Evolutionary conservation across 129 eudicot species (phyloP), one percentile per base, ranked within the genome.

Genomic region (Tagetes patula): DNA sequence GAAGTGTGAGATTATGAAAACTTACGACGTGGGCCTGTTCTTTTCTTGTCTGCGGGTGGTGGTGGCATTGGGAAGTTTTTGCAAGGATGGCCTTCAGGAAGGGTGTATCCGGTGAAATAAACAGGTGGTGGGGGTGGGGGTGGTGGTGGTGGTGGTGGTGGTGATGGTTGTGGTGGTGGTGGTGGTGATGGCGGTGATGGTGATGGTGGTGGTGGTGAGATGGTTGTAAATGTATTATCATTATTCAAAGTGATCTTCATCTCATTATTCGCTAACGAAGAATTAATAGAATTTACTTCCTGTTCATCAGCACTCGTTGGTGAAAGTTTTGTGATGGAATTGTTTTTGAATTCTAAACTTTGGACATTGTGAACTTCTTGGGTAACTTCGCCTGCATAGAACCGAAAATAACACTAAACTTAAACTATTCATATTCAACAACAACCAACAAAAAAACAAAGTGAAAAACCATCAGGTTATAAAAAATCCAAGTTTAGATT

Each of bases 11-110:
- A 47, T 12, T 58, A 38, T 76, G 65, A 75, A 76, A 80, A 70
- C 91, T 78, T 75, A 86, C 91, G 95, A 32, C 98, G 91, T 74
- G 96, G 96, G 54, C 98, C 98, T 1, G 86, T 87, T 85, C 96
- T 83, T 83, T 86, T 94, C 55, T 82, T 86, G 86, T 94, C 98
- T 37, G 92, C 90, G 37, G 96, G 96, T 13, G 98, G 96, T 47
- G 98, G 96, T 30, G 98, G 96, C 79, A 89, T 72, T 73, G 83
- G 77, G 77, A 90, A 93, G 72, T 63, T 77, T 79, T 94, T 91
- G 75, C 98, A 94, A 41, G 96, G 96, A 80, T 94, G 87, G 70
- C 87, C 97, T 31, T 87, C 96, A 62, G 91, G 97, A 76, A 94
- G 98, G 63, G 89, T 82, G 72, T 95, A 88, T 41, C 97, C 99